Evolutionary conservation across 345 rosid genomes (phyloP).

Genomic region (Aethionema arabicum): DNA sequence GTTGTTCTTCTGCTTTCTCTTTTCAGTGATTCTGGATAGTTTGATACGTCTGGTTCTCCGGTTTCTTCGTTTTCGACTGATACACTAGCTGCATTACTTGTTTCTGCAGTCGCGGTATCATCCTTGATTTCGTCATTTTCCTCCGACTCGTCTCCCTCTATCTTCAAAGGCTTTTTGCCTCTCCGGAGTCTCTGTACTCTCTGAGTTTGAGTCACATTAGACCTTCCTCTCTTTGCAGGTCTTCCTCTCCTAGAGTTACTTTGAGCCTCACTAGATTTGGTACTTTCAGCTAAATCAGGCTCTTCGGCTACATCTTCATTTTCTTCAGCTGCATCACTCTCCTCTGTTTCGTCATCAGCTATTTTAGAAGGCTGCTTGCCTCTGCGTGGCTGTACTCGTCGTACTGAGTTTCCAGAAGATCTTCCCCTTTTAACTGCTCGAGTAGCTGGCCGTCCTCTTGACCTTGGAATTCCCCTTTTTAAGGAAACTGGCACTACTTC

Average conservation of each 20-base stretch:
- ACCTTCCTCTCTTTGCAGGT: slow-evolving; percentile 25
- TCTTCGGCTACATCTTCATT: slow-evolving; percentile 32
- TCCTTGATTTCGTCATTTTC: slow-evolving; percentile 44
- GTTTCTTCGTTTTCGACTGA: slow-evolving; percentile 29
- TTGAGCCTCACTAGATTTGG: slow-evolving; percentile 12
- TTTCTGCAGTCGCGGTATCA: slow-evolving; percentile 23
- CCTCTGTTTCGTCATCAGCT: slow-evolving; percentile 51
- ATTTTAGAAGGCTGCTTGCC: slow-evolving; percentile 60
- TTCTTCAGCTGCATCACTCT: slow-evolving; percentile 41
- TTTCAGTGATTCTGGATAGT: slow-evolving; percentile 27
- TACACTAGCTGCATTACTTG: slow-evolving; percentile 22
- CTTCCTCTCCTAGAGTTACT: slow-evolving; percentile 26
- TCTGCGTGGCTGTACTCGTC: slow-evolving; percentile 44
- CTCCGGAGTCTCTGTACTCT: slow-evolving; percentile 33
- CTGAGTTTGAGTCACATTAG: slow-evolving; percentile 31
- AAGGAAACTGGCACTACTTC: slow-evolving; percentile 30
- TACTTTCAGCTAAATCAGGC: background rate
- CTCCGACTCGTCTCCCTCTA: slow-evolving; percentile 51
- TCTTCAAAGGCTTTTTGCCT: slow-evolving; percentile 52
- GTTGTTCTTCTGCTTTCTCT: slow-evolving; percentile 30
- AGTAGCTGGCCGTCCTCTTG: slow-evolving; percentile 58
- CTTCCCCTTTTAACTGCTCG: slow-evolving; percentile 47
- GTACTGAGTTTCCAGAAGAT: slow-evolving; percentile 30
- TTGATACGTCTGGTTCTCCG: slow-evolving; percentile 24
- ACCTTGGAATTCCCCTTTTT: slow-evolving; percentile 39